These are phyloP conservation scores for Wickerhamomyces sp. DNA, from an alignment of 1,139 yeast genomes.

Conservation along the genomic window DNA sequence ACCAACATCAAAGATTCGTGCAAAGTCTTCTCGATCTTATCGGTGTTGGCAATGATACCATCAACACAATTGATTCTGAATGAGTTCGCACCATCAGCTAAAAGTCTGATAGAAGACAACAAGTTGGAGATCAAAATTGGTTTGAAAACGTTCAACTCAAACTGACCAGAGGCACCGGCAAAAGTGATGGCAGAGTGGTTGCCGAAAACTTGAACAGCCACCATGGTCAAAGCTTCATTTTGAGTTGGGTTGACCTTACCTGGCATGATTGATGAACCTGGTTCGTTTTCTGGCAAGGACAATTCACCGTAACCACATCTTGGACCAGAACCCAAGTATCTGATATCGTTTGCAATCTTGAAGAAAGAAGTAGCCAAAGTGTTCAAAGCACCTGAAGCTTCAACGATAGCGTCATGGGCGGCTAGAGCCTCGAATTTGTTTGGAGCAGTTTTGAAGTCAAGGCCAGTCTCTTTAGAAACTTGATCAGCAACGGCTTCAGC, in stretches of 20 bases:
- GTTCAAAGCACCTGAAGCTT: constrained; percentile 95
- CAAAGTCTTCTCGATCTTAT: constrained; percentile 78
- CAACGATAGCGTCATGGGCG: constrained; percentile 97
- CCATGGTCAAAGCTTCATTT: constrained; percentile 98
- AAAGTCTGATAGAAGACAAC: constrained; percentile 76
- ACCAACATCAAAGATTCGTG: constrained; percentile 97
- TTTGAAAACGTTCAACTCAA: constrained; percentile 96
- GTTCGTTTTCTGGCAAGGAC: constrained; percentile 94
- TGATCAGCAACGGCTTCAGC: constrained; percentile 77
- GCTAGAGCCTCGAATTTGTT: constrained; percentile 98
- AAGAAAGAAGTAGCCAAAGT: constrained; percentile 88
- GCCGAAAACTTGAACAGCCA: constrained; percentile 95
- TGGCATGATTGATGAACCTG: constrained; percentile 99
- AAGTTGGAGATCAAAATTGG: constrained; percentile 92
- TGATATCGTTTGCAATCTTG: constrained; percentile 96
- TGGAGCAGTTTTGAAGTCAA: constrained; percentile 89
- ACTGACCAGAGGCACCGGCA: constrained; percentile 98
- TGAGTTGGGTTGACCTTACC: constrained; percentile 99
- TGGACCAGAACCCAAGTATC: constrained; percentile 98
- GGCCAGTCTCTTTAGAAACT: constrained; percentile 71
- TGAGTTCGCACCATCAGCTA: constrained; percentile 85
- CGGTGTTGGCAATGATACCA: constrained; percentile 85
- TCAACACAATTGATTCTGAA: constrained; percentile 94
- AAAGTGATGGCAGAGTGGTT: constrained; percentile 92
- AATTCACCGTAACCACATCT: constrained; percentile 99